Evolutionary conservation across 139 green algal genomes (phyloP).

Genomic region (Diplosphaera chodatii): DNA sequence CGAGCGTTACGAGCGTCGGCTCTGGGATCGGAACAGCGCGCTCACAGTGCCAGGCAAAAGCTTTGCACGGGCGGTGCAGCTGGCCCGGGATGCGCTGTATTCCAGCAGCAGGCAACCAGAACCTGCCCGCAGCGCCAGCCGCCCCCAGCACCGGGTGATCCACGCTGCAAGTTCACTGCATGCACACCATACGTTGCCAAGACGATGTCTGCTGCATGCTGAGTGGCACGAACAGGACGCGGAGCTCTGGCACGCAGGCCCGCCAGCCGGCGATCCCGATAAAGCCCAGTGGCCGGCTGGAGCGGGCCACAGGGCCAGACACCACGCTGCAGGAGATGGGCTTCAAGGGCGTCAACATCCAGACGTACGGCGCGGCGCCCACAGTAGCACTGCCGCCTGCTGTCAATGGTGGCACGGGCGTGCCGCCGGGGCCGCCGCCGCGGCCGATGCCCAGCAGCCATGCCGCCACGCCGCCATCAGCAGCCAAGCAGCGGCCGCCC

Average conservation of each 20-base stretch:
- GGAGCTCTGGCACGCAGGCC: neutral
- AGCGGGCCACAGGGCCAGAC: conserved; percentile 30
- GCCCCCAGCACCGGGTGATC: neutral
- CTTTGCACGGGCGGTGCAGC: conserved; percentile 21
- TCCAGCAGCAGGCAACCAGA: neutral
- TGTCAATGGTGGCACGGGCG: neutral
- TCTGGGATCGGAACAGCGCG: conserved; percentile 55
- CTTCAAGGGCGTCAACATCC: conserved; percentile 4
- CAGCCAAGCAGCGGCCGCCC: neutral
- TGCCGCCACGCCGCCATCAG: neutral
- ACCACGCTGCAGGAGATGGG: conserved; percentile 27
- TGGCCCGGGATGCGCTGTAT: neutral
- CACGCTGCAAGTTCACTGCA: too few species aligned
- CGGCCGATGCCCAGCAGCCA: neutral
- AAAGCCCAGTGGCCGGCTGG: conserved; percentile 16
- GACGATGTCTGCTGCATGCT: too few species aligned
- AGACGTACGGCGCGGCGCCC: neutral
- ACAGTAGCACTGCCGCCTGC: too few species aligned
- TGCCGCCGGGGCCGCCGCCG: conserved; percentile 14
- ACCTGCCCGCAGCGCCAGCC: neutral
- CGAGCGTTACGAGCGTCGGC: conserved; percentile 6
- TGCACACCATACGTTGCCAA: too few species aligned
- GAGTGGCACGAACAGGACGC: too few species aligned
- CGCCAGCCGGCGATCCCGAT: neutral
- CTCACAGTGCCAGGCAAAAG: conserved; percentile 30